Base-by-base conservation (phyloP, 495 filamentous ascomycete species). In the Podospora appendiculata region DNA sequence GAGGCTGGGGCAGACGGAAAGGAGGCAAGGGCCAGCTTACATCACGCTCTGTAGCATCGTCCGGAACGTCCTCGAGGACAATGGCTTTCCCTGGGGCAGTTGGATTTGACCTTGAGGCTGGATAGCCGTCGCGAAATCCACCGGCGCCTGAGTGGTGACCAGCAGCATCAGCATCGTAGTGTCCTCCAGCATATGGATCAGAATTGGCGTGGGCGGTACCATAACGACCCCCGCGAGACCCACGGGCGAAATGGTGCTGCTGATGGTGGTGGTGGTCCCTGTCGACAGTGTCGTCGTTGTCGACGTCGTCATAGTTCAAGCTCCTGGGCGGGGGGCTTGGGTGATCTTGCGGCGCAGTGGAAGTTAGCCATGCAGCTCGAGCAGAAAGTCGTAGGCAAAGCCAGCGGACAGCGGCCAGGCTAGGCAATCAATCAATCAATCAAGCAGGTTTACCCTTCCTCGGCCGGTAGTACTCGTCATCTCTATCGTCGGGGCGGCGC, bases 361-460 rank as follows among this genome's bases (percentile, higher is more conserved):
- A 57, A 50, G 65, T 68, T 66, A 68, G 65, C 65, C 54, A 68
- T 52, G 40, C 48, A 50, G 52, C 48, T 53, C 57, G 45, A 51
- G 32, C 25, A 19, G 19, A 6, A 43, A 7, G n/a, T 47, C 12
- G 3, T 25, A 58, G 34, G 35, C 18, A 35, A 47, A 25, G 59
- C 41, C 18, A 48, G 48, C n/a, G 42, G 36, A 13, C 36, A 55
- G 51, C n/a, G 42, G 36, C 16, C 36, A 55, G 51, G 51, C 49
- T 50, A 46, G 51, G 51, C 51, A 53, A 52, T 40, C 19, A 25
- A 25, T 25, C 25, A 25, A 25, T 25, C 25, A 25, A 25, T 2
- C 25, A 25, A 25, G 25, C 25, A 35, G 64, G 51, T 69, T 72
- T 74, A 77, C 74, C 73, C 63, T 76, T 71, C 69, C 68, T 69